phyloP scores from a whole-genome alignment of 2,329 filamentous ascomycete species.

The Juglanconis oblonga region DNA sequence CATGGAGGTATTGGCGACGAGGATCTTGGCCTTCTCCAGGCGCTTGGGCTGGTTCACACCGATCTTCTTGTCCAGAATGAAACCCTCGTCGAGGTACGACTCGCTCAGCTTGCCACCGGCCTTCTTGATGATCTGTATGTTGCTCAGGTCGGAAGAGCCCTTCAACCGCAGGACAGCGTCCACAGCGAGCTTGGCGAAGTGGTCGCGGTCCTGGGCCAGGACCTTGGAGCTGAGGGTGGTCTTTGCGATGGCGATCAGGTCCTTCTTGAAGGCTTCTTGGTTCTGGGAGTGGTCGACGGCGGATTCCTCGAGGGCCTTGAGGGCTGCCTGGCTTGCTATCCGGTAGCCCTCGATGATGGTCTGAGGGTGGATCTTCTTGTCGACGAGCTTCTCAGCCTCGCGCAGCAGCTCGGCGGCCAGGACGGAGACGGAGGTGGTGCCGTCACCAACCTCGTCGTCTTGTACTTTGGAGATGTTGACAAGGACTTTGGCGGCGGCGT shows the following conservation, averaged over 20 bases:
- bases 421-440: conserved; percentile 96
- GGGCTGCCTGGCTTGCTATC: conserved; percentile 88
- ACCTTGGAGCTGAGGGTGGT: conserved; percentile 98
- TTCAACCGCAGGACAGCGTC: conserved; percentile 89
- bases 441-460: conserved; percentile 97
- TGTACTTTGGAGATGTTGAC: conserved; percentile 99
- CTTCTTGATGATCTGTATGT: conserved; percentile 99
- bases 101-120: conserved; percentile 95
- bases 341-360: conserved; percentile 99
- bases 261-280: conserved; percentile 79
- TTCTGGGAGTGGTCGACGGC: conserved; percentile 89
- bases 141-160: conserved; percentile 87
- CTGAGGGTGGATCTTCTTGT: conserved; percentile 98
- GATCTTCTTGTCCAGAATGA: conserved; percentile 99
- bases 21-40: conserved; percentile 95
- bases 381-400: conserved; percentile 94
- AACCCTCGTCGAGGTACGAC: conserved; percentile 95
- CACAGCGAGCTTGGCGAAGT: conserved; percentile 85
- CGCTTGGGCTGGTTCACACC: conserved; percentile 98
- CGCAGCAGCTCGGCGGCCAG: conserved; percentile 91
- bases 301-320: conserved; percentile 77
- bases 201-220: conserved; percentile 85
- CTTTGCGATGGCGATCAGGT: conserved; percentile 84
- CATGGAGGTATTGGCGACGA: conserved; percentile 98
- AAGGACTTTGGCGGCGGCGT: conserved; percentile 94